Evolutionary conservation across 1,139 yeast species (phyloP), one percentile per base, ranked within the genome.

Genomic region (Hansenula sp.): DNA sequence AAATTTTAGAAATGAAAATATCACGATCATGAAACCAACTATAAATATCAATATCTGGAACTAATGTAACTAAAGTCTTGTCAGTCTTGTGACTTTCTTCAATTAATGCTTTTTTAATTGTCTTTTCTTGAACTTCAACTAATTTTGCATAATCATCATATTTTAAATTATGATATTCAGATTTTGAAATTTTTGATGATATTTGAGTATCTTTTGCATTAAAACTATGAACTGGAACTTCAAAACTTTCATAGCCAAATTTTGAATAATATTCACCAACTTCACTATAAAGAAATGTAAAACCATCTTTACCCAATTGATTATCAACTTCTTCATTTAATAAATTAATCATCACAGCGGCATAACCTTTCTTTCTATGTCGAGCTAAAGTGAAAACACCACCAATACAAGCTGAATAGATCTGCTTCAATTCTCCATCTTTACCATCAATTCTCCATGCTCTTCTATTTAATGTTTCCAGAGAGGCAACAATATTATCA

Each of bases 321-420:
- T 66, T 61, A 47, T 75, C 79, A 44, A 69, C 64, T 37, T 50
- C 52, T 14, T 62, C 50, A 39, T 66, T 64, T 26, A 71, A 55
- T 17, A 46, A 37, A 3, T 42, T 42, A 37, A 84, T 69, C 87
- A 85, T 76, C 29, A 65, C 54, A 22, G 64, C 63, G 2, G 87
- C 90, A 51, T 77, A 78, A 1, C 92, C 89, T 48, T 75, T 72
- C 19, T 82, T 80, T 43, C 95, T 70, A 53, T 70, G 61, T 39
- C 71, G 66, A 9, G 69, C 68, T 26, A 75, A 69, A 1, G 90
- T 82, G 58, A 65, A 83, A 0, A 83, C 89, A 13, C 80, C 79
- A 18, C 88, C 87, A 42, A 82, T 65, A 44, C 83, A 74, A 4
- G 76, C 76, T 44, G 73, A 62, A n/a, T 69, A 55, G 9, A 75